Percentiles rank a stretch among this genome's conserved stretches.
Evolutionary conservation across 495 filamentous ascomycete species (phyloP).

Genomic region (Aspergillus campestris): DNA sequence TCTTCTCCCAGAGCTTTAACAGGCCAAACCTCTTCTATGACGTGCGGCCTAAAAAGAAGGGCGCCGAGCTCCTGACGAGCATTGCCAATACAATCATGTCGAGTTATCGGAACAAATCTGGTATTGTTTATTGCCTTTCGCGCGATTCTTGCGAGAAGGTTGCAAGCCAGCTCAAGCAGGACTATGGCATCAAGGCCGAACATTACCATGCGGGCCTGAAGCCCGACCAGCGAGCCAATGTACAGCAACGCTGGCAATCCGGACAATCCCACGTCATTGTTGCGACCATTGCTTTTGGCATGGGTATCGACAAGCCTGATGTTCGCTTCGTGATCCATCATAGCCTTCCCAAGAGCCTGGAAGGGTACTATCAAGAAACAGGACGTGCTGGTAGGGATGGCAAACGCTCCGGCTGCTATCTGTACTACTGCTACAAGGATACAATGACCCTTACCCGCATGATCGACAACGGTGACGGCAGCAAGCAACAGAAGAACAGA

Average conservation of each 20-base stretch:
- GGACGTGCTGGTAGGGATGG: conserved; percentile 91
- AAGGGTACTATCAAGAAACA: conserved; percentile 97
- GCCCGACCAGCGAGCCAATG: conserved; percentile 48
- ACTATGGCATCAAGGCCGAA: conserved; percentile 59
- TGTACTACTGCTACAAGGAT: conserved; percentile 79
- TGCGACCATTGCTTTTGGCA: conserved; percentile 98
- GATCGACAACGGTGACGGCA: conserved; percentile 72
- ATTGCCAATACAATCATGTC: conserved; percentile 66
- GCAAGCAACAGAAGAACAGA: conserved; percentile 65
- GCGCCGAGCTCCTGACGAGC: conserved; percentile 47
- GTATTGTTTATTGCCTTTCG: conserved; percentile 93
- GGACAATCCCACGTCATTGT: conserved; percentile 81
- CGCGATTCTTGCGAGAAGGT: conserved; percentile 72
- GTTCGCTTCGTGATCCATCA: conserved; percentile 95
- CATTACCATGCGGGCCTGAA: conserved; percentile 83
- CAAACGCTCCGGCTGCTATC: conserved; percentile 74
- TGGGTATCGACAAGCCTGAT: conserved; percentile 97
- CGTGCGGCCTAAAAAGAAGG: conserved; percentile 52
- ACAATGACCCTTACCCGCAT: conserved; percentile 54
- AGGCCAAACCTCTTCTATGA: conserved; percentile 85
- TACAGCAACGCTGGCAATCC: conserved; percentile 76
- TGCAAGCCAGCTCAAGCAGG: conserved; percentile 52
- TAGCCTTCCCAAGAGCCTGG: conserved; percentile 85
- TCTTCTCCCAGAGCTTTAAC: conserved; percentile 89
- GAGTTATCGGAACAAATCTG: conserved; percentile 60